A percentile compares a stretch with the other conserved stretches of the same genome.
Conservation (phyloP, 2,329 filamentous ascomycete genomes). For the Verticillium zaregamsianum region DNA sequence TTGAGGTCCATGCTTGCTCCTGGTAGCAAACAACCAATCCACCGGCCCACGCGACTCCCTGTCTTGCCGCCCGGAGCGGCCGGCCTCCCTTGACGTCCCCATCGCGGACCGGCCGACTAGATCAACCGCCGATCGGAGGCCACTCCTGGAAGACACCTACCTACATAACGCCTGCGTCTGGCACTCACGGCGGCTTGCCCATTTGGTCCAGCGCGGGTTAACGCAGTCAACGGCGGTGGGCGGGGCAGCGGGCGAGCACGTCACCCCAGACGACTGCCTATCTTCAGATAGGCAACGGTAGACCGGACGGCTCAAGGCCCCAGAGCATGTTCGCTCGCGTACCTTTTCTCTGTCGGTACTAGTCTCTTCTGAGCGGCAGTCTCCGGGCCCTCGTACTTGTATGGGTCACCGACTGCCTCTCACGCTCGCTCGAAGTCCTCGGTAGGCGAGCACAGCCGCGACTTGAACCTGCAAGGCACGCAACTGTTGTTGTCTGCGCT, state of each 20-base stretch:
- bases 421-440: neutral
- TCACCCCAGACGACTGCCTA: neutral
- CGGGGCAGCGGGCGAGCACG: neutral
- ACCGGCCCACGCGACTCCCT: neutral
- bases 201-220: too few species aligned
- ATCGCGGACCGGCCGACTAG: neutral
- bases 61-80: neutral
- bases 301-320: neutral
- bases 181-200: too few species aligned
- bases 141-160: neutral
- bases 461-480: neutral
- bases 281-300: neutral
- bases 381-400: neutral
- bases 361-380: neutral
- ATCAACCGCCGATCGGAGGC: neutral
- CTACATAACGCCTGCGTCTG: too few species aligned
- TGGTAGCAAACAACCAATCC: neutral
- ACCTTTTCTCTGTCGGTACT: neutral
- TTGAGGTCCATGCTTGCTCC: neutral
- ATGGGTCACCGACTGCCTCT: neutral
- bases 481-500: neutral
- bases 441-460: neutral
- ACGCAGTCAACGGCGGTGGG: too few species aligned
- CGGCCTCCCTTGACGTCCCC: neutral
- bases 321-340: neutral